These are phyloP conservation scores for Emmonsiellopsis sp. DNA, from an alignment of 2,329 filamentous ascomycete species.

Conservation along the genomic window DNA sequence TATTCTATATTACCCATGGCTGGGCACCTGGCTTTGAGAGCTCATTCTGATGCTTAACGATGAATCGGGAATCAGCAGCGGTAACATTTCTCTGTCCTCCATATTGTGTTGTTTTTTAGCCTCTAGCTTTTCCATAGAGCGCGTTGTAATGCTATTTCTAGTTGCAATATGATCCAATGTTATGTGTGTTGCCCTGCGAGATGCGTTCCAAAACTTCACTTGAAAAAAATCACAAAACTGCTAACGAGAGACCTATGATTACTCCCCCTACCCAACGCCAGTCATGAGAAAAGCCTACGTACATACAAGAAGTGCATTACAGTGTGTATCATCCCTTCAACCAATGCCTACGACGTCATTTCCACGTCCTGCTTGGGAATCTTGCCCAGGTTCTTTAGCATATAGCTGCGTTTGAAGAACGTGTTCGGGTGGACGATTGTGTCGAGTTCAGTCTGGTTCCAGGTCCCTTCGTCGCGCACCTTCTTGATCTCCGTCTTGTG, in stretches of 20 bases:
- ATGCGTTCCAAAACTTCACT: not conserved
- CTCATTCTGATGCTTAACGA: slow-evolving; percentile 54
- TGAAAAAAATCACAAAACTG: not conserved
- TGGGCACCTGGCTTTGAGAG: slow-evolving; percentile 63
- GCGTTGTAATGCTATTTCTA: not conserved
- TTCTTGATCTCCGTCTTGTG: slow-evolving; percentile 72
- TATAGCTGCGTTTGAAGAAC: slow-evolving; percentile 91
- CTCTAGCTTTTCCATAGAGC: not conserved
- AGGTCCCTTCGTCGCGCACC: slow-evolving; percentile 64
- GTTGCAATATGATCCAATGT: not conserved
- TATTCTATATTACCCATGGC: slow-evolving; percentile 49
- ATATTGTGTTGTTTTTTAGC: not conserved
- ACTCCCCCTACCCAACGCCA: not conserved
- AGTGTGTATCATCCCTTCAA: not conserved
- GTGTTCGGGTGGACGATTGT: slow-evolving; percentile 97
- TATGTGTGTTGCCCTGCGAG: not conserved
- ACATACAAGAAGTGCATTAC: not conserved
- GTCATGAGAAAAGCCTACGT: not conserved
- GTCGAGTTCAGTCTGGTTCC: slow-evolving; percentile 69
- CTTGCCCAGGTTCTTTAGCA: slow-evolving; percentile 69
- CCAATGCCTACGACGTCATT: slow-evolving; percentile 35
- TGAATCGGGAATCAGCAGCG: slow-evolving; percentile 64
- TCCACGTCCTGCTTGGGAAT: slow-evolving; percentile 43
- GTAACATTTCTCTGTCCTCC: slow-evolving; percentile 42
- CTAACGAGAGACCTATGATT: not conserved